Base-by-base conservation (phyloP, 1,284 basidiomycete species). In the Ustilago loliicola region DNA sequence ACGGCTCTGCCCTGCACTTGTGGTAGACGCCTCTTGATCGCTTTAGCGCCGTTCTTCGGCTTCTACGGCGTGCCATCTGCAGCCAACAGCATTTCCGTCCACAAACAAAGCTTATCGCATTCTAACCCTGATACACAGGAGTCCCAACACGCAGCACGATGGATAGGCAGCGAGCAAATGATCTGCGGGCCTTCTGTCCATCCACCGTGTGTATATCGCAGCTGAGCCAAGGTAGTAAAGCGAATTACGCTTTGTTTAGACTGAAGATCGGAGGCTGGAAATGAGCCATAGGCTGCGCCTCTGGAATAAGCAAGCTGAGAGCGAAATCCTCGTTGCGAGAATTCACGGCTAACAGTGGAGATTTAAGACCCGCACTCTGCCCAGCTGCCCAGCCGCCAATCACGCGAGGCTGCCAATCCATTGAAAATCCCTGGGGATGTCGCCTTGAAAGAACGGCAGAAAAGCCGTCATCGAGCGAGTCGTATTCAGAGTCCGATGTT, bases 331-430 rank as follows among this genome's bases (percentile, higher is more conserved):
- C 17, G n/a, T 23, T 9, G 17, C 3, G 52, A 60, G 61, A 57
- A 56, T 61, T 36, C 47, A 61, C 27, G 21, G 34, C 27, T 8
- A 58, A 51, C 30, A 45, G 36, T 42, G 58, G 57, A 48, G 48
- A 21, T 60, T 66, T 42, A 55, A 61, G 27, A 36, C 42, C 66
- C 66, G 66, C 65, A 42, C 50, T 11, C 52, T 23, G 32, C 32
- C 36, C 52, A 30, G 29, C 52, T 45, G 56, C 32, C 36, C 52
- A 30, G 29, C 52, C 30, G 56, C 54, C 38, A 38, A 32, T 19
- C 30, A 25, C 38, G 38, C 54, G n/a, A 25, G 29, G 25, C 50
- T 54, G 60, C 36, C 34, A 40, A 47, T 47, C 45, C 13, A 9
- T 17, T 15, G 19, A 32, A 36, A 38, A 30, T 21, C 55, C 17